phyloP scores from a whole-genome alignment of 257 asterid species.

The Eucommia ulmoides region DNA sequence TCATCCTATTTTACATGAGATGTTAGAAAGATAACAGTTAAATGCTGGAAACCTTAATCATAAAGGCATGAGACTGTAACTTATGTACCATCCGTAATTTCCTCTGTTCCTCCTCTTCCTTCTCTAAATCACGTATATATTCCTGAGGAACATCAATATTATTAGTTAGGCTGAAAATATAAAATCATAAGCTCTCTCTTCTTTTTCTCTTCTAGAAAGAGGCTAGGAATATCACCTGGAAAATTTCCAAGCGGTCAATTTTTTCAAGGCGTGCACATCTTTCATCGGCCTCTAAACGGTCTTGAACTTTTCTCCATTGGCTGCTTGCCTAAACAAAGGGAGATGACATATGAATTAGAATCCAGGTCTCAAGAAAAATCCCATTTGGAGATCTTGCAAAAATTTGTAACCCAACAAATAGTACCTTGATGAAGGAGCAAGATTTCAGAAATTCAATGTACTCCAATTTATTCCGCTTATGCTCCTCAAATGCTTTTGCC shows the following conservation, averaged over 20 bases:
- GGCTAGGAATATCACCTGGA: conserved; percentile 46
- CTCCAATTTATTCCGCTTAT: conserved; percentile 50
- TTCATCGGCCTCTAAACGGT: conserved; percentile 83
- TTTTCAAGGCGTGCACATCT: conserved; percentile 90
- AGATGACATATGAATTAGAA: conserved; percentile 6
- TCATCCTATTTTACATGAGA: conserved; percentile 79
- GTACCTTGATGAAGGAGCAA: conserved; percentile 81
- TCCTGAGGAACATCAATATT: conserved; percentile 50
- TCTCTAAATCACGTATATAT: conserved; percentile 74
- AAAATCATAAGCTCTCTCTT: conserved; percentile 7
- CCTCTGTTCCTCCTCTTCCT: conserved; percentile 88
- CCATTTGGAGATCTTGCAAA: no score
- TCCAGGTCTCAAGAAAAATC: conserved; percentile 1
- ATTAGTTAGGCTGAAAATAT: conserved; percentile 12
- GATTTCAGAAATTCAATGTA: conserved; percentile 71
- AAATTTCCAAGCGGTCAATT: conserved; percentile 77
- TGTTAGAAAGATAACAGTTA: conserved; percentile 5
- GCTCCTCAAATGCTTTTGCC: conserved; percentile 77
- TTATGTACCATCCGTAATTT: conserved; percentile 52
- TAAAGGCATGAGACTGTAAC: no score
- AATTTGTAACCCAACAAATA: conserved; percentile 8
- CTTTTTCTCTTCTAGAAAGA: conserved; percentile 1
- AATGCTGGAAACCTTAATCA: no score
- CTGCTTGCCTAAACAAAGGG: conserved; percentile 59
- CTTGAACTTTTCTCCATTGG: conserved; percentile 96